phyloP scores from a whole-genome alignment of 2,329 filamentous ascomycete genomes.

The Sporothrix dimorphospora region DNA sequence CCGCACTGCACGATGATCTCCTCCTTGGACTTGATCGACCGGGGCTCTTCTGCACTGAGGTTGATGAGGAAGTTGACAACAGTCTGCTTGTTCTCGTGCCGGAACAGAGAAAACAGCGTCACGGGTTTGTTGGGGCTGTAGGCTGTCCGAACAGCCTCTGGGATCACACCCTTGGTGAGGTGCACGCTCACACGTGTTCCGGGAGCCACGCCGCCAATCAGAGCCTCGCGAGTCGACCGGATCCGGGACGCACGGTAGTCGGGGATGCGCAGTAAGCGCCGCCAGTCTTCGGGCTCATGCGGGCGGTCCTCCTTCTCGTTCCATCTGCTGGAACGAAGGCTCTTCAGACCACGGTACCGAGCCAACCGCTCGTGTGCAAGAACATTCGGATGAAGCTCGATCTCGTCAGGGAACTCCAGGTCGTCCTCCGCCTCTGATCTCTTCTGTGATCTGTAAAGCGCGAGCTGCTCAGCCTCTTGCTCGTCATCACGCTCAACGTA shows the following conservation, averaged over 20 bases:
- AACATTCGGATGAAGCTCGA: conserved; percentile 88
- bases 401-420: conserved; percentile 94
- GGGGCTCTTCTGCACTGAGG: conserved; percentile 74
- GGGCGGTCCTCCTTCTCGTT: conserved; percentile 84
- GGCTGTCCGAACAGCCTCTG: conserved; percentile 48
- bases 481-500: conserved; percentile 87
- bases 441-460: conserved; percentile 77
- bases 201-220: conserved; percentile 83
- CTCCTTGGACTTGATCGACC: conserved; percentile 86
- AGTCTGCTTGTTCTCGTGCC: conserved; percentile 94
- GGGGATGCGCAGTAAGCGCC: conserved; percentile 79
- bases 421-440: conserved; percentile 88
- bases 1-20: conserved; percentile 91
- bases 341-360: conserved; percentile 90
- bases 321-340: conserved; percentile 84
- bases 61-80: conserved; percentile 88
- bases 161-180: conserved; percentile 47
- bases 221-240: conserved; percentile 75
- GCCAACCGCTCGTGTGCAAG: conserved; percentile 82
- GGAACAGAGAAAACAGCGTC: conserved; percentile 81
- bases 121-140: conserved; percentile 63
- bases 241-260: conserved; percentile 87
- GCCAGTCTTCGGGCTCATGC: conserved; percentile 89
- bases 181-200: conserved; percentile 84
- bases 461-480: conserved; percentile 73